phyloP scores from a whole-genome alignment of 1,139 yeast genomes.

The Debaryomyces nepalensis region DNA sequence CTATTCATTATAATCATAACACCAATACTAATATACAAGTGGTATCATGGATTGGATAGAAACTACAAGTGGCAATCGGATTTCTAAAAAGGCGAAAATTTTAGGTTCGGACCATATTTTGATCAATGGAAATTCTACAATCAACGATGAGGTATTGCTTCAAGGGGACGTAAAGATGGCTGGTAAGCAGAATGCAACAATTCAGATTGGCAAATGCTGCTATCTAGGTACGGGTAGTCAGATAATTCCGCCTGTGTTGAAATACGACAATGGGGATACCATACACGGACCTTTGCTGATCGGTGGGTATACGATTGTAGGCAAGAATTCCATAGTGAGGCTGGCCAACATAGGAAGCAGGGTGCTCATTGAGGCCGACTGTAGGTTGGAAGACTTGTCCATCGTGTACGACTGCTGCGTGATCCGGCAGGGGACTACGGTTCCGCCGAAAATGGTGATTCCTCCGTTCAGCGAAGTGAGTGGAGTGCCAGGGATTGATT shows the following conservation, averaged over 20 bases:
- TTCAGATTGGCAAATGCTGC: conserved; percentile 59
- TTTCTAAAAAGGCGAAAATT: conserved; percentile 50
- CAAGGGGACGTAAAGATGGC: conserved; percentile 26
- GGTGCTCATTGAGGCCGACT: conserved; percentile 53
- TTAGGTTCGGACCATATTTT: conserved; percentile 30
- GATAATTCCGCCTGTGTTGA: conserved; percentile 39
- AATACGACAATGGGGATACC: conserved; percentile 16
- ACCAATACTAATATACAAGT: neutral
- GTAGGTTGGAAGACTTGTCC: conserved; percentile 45
- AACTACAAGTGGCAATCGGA: conserved; percentile 59
- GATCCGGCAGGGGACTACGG: conserved; percentile 48
- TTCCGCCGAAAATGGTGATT: conserved; percentile 61
- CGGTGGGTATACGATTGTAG: conserved; percentile 65
- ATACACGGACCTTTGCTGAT: conserved; percentile 43
- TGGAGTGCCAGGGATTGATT: conserved; percentile 41
- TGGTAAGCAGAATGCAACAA: conserved; percentile 39
- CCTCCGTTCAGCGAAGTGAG: conserved; percentile 64
- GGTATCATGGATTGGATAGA: conserved; percentile 40
- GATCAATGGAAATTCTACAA: conserved; percentile 41
- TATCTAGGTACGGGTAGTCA: conserved; percentile 35
- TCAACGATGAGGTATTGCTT: conserved; percentile 27
- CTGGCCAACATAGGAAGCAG: conserved; percentile 61
- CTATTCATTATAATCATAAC: neutral
- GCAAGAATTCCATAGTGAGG: conserved; percentile 41
- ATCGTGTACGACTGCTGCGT: conserved; percentile 69